Evolutionary conservation across 169 alveolate genomes (phyloP).

Genomic region (Plasmodium vivax): DNA sequence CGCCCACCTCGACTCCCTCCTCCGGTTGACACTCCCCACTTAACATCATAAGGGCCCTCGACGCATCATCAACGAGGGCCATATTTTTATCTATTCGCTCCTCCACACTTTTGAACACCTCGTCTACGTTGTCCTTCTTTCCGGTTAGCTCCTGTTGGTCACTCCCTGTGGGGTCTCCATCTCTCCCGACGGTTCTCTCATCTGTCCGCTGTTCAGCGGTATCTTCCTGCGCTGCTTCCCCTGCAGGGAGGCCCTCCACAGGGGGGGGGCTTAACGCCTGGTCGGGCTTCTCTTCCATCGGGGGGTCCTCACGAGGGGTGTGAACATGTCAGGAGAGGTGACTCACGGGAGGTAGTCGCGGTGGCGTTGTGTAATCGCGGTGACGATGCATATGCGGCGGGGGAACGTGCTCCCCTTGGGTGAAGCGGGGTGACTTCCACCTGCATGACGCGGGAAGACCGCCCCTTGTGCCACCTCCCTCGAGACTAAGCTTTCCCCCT

Average conservation of each 20-base stretch:
- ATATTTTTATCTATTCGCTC: neutral
- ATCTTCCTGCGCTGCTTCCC: neutral
- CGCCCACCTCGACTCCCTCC: neutral
- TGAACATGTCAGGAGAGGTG: neutral
- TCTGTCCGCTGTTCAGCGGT: neutral
- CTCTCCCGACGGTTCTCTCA: neutral
- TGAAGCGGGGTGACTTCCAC: too few relatives aligned
- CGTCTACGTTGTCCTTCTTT: neutral
- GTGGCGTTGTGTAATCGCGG: neutral
- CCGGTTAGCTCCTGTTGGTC: neutral
- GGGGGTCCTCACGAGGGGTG: neutral
- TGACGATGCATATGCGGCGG: neutral
- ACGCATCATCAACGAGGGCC: neutral
- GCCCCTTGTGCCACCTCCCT: neutral
- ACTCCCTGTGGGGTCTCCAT: neutral
- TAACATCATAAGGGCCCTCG: neutral
- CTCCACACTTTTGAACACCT: neutral
- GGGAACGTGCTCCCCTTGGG: neutral
- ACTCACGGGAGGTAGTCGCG: neutral
- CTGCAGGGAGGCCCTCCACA: neutral
- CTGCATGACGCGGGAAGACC: neutral
- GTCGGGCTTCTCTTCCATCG: neutral
- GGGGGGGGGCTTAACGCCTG: neutral
- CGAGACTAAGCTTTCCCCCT: neutral
- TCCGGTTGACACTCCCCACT: neutral